Base-by-base conservation (phyloP, 495 filamentous ascomycete genomes). In the Aspergillus coremiiformis region DNA sequence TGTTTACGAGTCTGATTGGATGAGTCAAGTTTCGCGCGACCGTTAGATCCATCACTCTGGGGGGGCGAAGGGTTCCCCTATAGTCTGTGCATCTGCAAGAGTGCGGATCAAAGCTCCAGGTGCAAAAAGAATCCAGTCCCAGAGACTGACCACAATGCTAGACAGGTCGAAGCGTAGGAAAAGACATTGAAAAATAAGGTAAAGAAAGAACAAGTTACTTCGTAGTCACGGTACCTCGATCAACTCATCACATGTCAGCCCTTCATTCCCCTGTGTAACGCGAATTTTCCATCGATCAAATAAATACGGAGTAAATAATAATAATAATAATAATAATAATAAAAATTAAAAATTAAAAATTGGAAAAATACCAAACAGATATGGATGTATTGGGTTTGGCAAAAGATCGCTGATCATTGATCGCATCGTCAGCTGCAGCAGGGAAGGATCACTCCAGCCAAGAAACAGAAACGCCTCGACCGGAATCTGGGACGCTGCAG, bases 21-120 rank as follows among this genome's bases (percentile, higher is more conserved):
- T 45, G 42, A 39, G 52, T 51, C 48, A n/a, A 43, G 22, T 48
- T 50, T 58, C 20, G 49, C 37, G 46, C 51, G 56, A 49, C 60
- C 56, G 56, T 63, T 63, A 51, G 60, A 62, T 62, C 55, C 52
- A 59, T 60, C 53, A 52, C 39, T 39, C n/a, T n/a, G n/a, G n/a
- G n/a, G n/a, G n/a, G n/a, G n/a, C n/a, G n/a, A n/a, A n/a, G 49
- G 49, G 44, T 52, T 49, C 32, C 32, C 27, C 49, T 32, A 33
- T 41, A 47, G 53, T 60, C 57, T 56, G 53, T 60, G 57, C 53
- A 56, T 48, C 46, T 30, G 39, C 39, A 19, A 11, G 27, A 27
- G 49, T 51, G 48, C 24, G 30, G 24, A 44, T 19, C 30, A 21
- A 43, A 19, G 35, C 21, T 26, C 22, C 21, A 10, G 33, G 30